Conservation (phyloP, 2,329 filamentous ascomycete species). For the Pseudocercospora macadamiae region DNA sequence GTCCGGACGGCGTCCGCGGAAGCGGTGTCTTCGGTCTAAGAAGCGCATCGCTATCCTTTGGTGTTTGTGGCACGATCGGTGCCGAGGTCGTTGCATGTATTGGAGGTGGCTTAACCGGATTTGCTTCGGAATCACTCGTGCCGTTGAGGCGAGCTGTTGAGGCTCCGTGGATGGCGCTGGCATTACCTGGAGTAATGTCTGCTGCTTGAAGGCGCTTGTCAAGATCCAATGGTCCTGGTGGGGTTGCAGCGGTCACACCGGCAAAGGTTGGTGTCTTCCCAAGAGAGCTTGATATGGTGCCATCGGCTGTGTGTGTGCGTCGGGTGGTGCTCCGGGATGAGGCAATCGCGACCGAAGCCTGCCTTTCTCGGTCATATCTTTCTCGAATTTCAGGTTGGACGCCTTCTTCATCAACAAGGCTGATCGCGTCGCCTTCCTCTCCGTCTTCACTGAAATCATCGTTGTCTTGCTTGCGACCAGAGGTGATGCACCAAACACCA, state of each 20-base stretch:
- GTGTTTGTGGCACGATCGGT: conserved; percentile 33
- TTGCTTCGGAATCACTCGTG: conserved; percentile 8
- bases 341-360: conserved; percentile 20
- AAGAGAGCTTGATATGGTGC: conserved; percentile 10
- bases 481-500: conserved; percentile 96
- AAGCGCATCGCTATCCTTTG: conserved; percentile 16
- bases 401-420: conserved; percentile 45
- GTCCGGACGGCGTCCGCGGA: conserved; percentile 26
- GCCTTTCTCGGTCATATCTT: conserved; percentile 16
- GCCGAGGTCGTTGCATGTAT: conserved; percentile 43
- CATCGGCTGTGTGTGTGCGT: conserved; percentile 21
- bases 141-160: conserved; percentile 27
- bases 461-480: conserved; percentile 67
- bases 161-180: conserved; percentile 36
- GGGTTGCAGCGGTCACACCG: conserved; percentile 7
- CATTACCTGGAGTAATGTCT: conserved; percentile 27
- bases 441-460: conserved; percentile 49
- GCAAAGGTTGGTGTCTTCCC: conserved; percentile 10
- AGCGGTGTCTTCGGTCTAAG: conserved; percentile 32
- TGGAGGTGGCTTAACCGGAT: conserved; percentile 30
- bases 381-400: conserved; percentile 33
- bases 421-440: conserved; percentile 44
- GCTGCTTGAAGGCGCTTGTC: conserved; percentile 18
- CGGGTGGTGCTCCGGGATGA: conserved; percentile 18
- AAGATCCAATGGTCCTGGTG: conserved; percentile 10